Evolutionary conservation across 345 rosid genomes (phyloP), one percentile per base, ranked within the genome.

Genomic region (Arabis hirsuta): DNA sequence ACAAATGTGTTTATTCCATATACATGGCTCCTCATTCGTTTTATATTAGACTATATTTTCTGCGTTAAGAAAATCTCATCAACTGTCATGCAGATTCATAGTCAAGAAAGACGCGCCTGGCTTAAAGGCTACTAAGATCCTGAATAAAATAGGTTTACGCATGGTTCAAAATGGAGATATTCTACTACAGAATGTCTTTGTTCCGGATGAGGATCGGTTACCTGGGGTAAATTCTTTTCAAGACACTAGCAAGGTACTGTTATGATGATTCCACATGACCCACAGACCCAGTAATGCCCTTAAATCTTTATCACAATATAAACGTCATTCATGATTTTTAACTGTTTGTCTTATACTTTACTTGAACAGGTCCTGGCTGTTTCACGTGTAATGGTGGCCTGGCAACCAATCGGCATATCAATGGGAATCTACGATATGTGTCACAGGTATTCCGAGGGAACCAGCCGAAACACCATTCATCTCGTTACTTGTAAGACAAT

Each of bases 111-210:
- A 90, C 76, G 88, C 91, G n/a, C 97, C 96, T 69, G 98, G 99
- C 55, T 77, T 95, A 73, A 84, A 83, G 29, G 90, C 70, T 62
- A 92, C 91, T 32, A 95, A 95, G 82, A 95, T 95, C 12, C 86
- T 82, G 53, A 92, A 95, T 66, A 95, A 95, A 85, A 95, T 95
- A 71, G 99, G 97, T 22, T 78, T 95, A 54, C 86, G 98, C 27
- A 95, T 90, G 3, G 99, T 95, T 70, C 98, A 95, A 79, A 95
- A 95, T 81, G 99, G 97, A 73, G 99, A 95, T 81, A 90, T 95
- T 62, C 64, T 86, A 65, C 57, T 95, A 75, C 81, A 83, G 73
- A 82, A 80, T 62, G 97, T 92, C 73, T 92, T 92, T 75, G 89
- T 92, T 61, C 91, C 96, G 20, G 96, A 90, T 65, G 96, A 86